Conservation (phyloP, 768 basidiomycete genomes). For the Pleurotus ostreatus region DNA sequence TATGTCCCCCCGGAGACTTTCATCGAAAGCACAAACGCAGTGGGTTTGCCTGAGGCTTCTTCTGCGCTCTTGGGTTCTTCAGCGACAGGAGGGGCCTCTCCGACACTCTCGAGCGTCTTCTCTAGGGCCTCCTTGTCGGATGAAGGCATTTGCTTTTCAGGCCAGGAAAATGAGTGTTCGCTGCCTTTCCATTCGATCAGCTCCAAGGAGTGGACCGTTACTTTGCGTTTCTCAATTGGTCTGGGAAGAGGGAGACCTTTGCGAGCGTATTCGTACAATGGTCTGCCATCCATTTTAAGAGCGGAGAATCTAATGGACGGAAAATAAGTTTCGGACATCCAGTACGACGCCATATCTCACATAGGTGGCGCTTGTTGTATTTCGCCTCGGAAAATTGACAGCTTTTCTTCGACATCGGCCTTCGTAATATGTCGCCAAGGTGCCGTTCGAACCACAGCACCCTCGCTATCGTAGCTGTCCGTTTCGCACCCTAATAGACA, state of each 20-base stretch:
- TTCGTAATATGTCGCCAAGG: conserved; percentile 83
- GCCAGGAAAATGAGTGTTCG: conserved; percentile 77
- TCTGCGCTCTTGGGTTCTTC: conserved; percentile 32
- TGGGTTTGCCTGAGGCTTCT: conserved; percentile 40
- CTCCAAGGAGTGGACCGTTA: conserved; percentile 78
- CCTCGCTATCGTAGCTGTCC: conserved; percentile 91
- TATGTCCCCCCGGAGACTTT: conserved; percentile 96
- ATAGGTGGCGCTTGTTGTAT: conserved; percentile 92
- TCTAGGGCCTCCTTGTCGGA: conserved; percentile 71
- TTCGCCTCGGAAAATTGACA: conserved; percentile 77
- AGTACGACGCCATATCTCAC: conserved; percentile 37
- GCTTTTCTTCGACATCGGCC: conserved; percentile 63
- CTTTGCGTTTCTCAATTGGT: conserved; percentile 84
- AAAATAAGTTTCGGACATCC: conserved; percentile 4
- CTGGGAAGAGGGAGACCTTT: conserved; percentile 87
- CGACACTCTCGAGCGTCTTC: conserved; percentile 52
- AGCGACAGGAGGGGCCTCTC: conserved; percentile 32
- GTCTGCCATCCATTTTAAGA: conserved; percentile 96
- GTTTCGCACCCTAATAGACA: conserved; percentile 93
- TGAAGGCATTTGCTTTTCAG: conserved; percentile 60
- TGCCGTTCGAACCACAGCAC: conserved; percentile 70
- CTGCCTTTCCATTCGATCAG: conserved; percentile 73
- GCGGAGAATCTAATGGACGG: conserved; percentile 78
- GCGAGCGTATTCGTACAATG: conserved; percentile 93
- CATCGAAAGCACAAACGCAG: conserved; percentile 87